phyloP scores from a whole-genome alignment of 2,329 filamentous ascomycete species.

The Metarhizium sp. region DNA sequence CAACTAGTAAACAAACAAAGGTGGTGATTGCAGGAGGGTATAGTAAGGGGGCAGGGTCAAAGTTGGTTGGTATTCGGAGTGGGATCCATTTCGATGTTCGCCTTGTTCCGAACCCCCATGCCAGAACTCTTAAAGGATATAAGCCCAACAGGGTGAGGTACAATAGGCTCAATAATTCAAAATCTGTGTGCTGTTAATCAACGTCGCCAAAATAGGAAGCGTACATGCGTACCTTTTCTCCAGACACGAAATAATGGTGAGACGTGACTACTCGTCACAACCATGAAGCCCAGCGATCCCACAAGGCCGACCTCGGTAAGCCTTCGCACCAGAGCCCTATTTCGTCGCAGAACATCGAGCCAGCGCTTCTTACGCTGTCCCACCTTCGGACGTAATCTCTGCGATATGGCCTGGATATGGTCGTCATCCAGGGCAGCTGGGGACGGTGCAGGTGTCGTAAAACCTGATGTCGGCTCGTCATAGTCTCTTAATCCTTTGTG shows the following conservation, averaged over 20 bases:
- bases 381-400: slow-evolving; percentile 9
- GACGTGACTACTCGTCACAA: slow-evolving; percentile 37
- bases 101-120: slow-evolving; percentile 35
- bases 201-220: background rate
- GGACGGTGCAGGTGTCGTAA: slow-evolving; percentile 46
- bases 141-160: slow-evolving; percentile 32
- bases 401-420: slow-evolving; percentile 14
- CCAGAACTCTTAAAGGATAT: slow-evolving; percentile 52
- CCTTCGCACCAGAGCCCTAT: slow-evolving; percentile 43
- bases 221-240: slow-evolving; percentile 34
- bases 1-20: slow-evolving; percentile 66
- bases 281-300: slow-evolving; percentile 35
- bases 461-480: slow-evolving; percentile 44
- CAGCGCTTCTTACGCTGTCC: slow-evolving; percentile 11
- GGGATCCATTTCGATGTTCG: slow-evolving; percentile 28
- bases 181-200: slow-evolving; percentile 25
- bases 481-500: slow-evolving; percentile 69
- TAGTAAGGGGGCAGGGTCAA: slow-evolving; percentile 84
- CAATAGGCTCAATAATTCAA: slow-evolving; percentile 27
- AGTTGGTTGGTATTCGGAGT: slow-evolving; percentile 57
- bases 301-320: slow-evolving; percentile 43
- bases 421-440: slow-evolving; percentile 37
- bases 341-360: slow-evolving; percentile 28
- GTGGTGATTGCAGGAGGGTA: slow-evolving; percentile 74
- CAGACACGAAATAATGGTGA: slow-evolving; percentile 35